Base-by-base conservation (phyloP, 129 eudicot species). In the Centaurea solstitialis region DNA sequence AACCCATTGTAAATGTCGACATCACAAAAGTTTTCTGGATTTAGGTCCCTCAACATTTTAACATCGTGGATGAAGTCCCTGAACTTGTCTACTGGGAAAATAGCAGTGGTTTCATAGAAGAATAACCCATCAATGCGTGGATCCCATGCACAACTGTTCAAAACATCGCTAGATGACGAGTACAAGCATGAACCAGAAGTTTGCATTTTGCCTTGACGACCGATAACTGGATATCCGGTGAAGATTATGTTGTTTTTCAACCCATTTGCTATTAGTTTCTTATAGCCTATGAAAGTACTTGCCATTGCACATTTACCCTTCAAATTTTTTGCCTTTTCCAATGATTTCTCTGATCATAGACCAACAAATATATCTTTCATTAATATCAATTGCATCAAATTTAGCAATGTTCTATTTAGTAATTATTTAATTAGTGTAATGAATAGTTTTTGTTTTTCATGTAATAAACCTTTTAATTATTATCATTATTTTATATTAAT, bases 171-270 rank as follows among this genome's bases (percentile, higher is more conserved):
- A 15, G 90, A 41, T 18, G 97, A 62, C 0, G 98, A 87, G 77
- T 94, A 88, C 18, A 94, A 76, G 61, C 98, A 94, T 37, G 98
- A 94, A 39, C 98, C 98, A 0, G 98, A 94, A 2, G 98, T 88
- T 65, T 94, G 98, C 88, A 94, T 94, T 40, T 85, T 88, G 4
- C 85, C 79, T 78, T 94, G 98, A 13, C 72, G 89, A 9, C 98
- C 98, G 8, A 91, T 74, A 0, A 91, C 95, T 2, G 98, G 97
- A 73, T 94, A 94, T 20, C 88, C 87, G 0, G 91, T 91, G 90
- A 94, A 94, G 68, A 93, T 15, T 39, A 89, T 20, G 33, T 84
- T 84, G 92, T 94, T 94, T 81, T 88, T 91, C 7, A 94, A 75
- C 24, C 97, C 98, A 24, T 94, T 91, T 39, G 93, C 98, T 40